A percentile compares a stretch with the other conserved stretches of the same genome.
Evolutionary conservation across 2,329 filamentous ascomycete genomes (phyloP).

Genomic region (Fusarium bulbicola): DNA sequence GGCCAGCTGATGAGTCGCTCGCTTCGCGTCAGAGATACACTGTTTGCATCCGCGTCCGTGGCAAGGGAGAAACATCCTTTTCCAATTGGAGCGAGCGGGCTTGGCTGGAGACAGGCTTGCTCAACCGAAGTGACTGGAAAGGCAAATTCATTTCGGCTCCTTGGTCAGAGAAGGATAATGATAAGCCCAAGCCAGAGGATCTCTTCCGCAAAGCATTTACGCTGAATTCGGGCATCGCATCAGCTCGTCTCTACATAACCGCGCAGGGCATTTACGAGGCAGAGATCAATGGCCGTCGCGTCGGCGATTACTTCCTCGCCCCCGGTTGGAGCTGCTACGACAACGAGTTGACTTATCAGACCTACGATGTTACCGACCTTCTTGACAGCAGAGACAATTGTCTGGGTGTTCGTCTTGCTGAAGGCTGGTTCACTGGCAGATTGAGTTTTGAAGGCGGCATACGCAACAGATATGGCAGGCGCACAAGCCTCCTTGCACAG

Average conservation of each 20-base stretch:
- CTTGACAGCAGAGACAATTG: constrained; percentile 39
- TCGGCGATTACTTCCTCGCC: constrained; percentile 55
- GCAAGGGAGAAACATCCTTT: neutral
- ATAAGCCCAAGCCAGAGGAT: constrained; percentile 30
- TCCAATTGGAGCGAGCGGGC: constrained; percentile 25
- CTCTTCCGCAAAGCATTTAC: constrained; percentile 28
- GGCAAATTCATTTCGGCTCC: constrained; percentile 28
- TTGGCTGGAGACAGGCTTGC: constrained; percentile 21
- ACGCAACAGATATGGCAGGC: constrained; percentile 50
- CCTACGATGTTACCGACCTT: constrained; percentile 58
- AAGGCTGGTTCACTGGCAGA: constrained; percentile 60
- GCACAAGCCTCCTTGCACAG: constrained; percentile 51
- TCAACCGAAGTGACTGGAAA: constrained; percentile 21
- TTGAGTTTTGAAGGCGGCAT: constrained; percentile 42
- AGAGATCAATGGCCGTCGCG: constrained; percentile 52
- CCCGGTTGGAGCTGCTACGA: constrained; percentile 64
- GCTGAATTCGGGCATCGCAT: neutral
- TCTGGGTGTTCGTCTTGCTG: constrained; percentile 48
- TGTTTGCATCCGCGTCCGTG: constrained; percentile 7
- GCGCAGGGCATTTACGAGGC: constrained; percentile 57
- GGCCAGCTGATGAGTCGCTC: constrained; percentile 10
- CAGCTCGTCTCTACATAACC: constrained; percentile 54
- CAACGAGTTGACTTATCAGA: constrained; percentile 59
- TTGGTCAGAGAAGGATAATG: constrained; percentile 16
- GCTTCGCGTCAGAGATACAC: constrained; percentile 21